Evolutionary conservation across 306 rosid genomes (phyloP), one percentile per base, ranked within the genome.

Genomic region (Sesbania bispinosa): DNA sequence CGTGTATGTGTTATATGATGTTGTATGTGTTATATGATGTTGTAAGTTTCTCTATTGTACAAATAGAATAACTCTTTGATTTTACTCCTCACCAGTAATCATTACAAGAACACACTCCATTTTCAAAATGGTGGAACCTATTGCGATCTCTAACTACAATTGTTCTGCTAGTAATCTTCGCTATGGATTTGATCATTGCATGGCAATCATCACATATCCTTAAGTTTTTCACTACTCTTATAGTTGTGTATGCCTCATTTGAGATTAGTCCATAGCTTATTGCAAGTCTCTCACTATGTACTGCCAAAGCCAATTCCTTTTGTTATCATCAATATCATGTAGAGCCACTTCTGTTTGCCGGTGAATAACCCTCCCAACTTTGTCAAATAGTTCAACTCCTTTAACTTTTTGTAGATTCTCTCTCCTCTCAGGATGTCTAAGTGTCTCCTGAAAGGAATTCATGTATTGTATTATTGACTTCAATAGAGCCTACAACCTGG

Each of bases 231-330:
- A 73, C 85, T 11, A 84, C 47, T 72, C 82, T 84, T 10, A 78
- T 18, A 30, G 72, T 75, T n/a, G 84, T 75, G 68, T 19, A 9
- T 7, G 75, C 75, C 50, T 66, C 42, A 24, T 81, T 81, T 32
- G 80, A 75, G 76, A 84, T 78, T 46, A 84, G 20, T 47, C 88
- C 88, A 47, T 75, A 79, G 75, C 80, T 29, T 71, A 79, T 61
- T 6, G 82, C 86, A 18, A 85, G 88, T 65, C 81, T 81, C 85
- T 85, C 88, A 30, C 86, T 76, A 21, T 85, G 88, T 7, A 81
- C 76, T 15, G 78, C 71, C 68, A 81, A 66, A 67, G 84, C 82
- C 73, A 69, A 54, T 61, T 78, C 84, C 61, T 72, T 85, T 29
- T 85, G 76, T 53, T 50, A n/a, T 78, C 82, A 21, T 68, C 86